Conservation (phyloP, 148 eudicot genomes). For the Rhododendron mucronatum region DNA sequence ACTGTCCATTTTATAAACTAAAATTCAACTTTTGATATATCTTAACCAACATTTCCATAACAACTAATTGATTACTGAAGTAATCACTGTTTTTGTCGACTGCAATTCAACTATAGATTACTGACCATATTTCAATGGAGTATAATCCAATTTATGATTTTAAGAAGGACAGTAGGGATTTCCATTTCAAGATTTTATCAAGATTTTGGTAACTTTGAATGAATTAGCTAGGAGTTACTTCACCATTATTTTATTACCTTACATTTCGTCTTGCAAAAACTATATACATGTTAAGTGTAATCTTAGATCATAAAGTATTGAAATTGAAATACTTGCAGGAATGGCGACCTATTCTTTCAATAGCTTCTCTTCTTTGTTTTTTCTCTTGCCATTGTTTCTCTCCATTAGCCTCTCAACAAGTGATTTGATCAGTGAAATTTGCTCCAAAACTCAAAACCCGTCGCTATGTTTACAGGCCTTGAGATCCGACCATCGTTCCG, state of each 20-base stretch:
- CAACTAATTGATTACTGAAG: no score
- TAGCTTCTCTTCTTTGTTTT: neutral
- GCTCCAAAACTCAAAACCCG: constrained; percentile 10
- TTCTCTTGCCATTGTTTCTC: neutral
- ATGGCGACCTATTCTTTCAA: neutral
- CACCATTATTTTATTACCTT: neutral
- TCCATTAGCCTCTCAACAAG: constrained; percentile 9
- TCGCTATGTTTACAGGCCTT: constrained; percentile 3
- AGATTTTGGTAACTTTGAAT: no score
- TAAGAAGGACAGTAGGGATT: no score
- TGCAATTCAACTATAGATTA: no score
- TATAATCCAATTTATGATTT: no score
- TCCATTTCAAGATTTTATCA: no score
- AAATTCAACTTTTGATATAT: no score
- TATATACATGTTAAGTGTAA: neutral
- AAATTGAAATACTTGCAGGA: neutral
- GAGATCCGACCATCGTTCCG: neutral
- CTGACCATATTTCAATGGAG: no score
- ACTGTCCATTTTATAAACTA: no score
- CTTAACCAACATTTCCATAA: no score
- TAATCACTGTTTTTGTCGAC: no score
- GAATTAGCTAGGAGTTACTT: no score
- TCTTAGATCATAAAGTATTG: neutral
- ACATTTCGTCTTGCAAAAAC: neutral
- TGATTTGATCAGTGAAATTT: constrained; percentile 7